Evolutionary conservation across 208 protist genomes (phyloP).

Genomic region (Wallacemonas rigidus): DNA sequence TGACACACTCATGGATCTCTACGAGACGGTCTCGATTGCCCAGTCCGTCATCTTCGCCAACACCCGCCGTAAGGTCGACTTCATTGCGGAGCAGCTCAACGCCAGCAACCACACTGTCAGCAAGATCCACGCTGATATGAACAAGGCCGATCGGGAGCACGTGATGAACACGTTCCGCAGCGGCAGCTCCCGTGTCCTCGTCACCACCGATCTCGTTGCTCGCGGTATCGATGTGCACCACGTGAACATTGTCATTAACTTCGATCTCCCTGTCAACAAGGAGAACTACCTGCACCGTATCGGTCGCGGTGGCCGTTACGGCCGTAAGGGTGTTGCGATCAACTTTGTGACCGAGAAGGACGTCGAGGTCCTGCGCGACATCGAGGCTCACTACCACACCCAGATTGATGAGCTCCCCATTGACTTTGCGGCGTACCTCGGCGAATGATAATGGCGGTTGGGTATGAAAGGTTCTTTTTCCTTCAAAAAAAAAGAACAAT

Average conservation of each 20-base stretch:
- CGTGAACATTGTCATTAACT: slow-evolving; percentile 99
- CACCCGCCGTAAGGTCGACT: slow-evolving; percentile 98
- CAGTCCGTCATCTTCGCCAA: slow-evolving; percentile 99
- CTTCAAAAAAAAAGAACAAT: slow-evolving; percentile 15
- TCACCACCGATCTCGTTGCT: slow-evolving; percentile 99
- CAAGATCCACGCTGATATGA: slow-evolving; percentile 98
- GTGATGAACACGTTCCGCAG: slow-evolving; percentile 99
- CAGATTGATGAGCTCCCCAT: slow-evolving; percentile 99
- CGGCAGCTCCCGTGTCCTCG: slow-evolving; percentile 96
- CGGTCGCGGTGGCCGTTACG: slow-evolving; percentile 99
- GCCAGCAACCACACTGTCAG: slow-evolving; percentile 93
- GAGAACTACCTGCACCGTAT: slow-evolving; percentile 99
- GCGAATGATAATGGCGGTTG: slow-evolving; percentile 94
- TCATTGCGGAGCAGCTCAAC: slow-evolving; percentile 94
- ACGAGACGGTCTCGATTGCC: slow-evolving; percentile 91
- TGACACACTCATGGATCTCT: slow-evolving; percentile 96
- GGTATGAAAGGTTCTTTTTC: slow-evolving; percentile 15
- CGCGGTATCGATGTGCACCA: slow-evolving; percentile 99
- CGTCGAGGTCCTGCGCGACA: slow-evolving; percentile 95
- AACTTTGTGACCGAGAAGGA: slow-evolving; percentile 99
- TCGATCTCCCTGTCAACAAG: slow-evolving; percentile 98
- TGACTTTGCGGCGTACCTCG: slow-evolving; percentile 92
- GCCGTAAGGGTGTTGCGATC: slow-evolving; percentile 99
- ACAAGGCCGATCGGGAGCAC: slow-evolving; percentile 96
- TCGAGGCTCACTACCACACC: slow-evolving; percentile 99